Base-by-base conservation (phyloP, 2,329 filamentous ascomycete genomes). In the Aspergillus fijiensis region DNA sequence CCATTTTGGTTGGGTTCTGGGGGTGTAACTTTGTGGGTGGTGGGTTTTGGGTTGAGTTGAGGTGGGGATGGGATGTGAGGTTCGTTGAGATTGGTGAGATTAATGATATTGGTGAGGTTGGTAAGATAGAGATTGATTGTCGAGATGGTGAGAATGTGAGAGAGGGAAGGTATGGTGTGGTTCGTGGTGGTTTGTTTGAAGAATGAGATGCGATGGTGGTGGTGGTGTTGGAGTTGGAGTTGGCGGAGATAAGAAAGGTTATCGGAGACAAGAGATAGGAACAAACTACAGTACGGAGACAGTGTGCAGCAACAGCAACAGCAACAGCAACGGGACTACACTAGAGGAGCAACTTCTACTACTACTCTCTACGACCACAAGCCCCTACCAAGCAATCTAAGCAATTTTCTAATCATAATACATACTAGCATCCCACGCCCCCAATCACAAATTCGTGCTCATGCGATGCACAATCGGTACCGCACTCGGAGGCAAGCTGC, bases 401-500 rank as follows among this genome's bases (percentile, higher is more conserved):
- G 5, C 16, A n/a, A 7, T 7, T 42, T 9, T 42, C 39, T 42
- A 42, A n/a, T 42, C 39, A 42, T 42, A n/a, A 42, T 42, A 42
- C 39, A 42, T 42, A 19, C 33, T 1, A 5, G 27, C 27, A 27
- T 27, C 27, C 27, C 27, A 27, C 27, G 14, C 14, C 16, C 16
- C 39, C n/a, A 25, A 33, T 57, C 62, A 76, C 60, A 74, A 58
- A 60, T 78, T 78, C 31, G 76, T 78, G 64, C 81, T 84, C 70
- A 87, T 77, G 57, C 87, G 81, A 77, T 89, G 86, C 57, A 90
- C 85, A 51, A 89, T 87, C 11, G 92, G 89, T 48, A 97, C 92
- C 7, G 92, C 92, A 69, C 89, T 93, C 0, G 92, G 90, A 54
- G 92, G 91, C 63, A 96, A 84, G 69, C 87, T 91, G 48, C 94